These are phyloP conservation scores for Hericium rajendrae DNA, from an alignment of 768 basidiomycete genomes.

Conservation along the genomic window DNA sequence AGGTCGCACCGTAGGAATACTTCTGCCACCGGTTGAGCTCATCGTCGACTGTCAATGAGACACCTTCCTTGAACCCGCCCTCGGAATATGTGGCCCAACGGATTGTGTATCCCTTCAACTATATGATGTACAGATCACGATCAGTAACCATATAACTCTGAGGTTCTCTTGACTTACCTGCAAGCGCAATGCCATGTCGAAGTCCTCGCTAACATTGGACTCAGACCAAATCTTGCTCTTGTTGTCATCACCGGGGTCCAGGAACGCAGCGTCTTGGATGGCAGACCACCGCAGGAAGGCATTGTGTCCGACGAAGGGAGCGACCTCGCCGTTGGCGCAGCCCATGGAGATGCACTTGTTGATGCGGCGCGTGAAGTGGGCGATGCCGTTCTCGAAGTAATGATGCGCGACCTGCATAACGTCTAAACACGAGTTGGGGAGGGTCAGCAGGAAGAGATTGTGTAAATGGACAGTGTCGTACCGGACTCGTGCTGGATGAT, in stretches of 20 bases:
- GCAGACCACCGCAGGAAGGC: slow-evolving; percentile 88
- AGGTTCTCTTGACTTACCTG: slow-evolving; percentile 19
- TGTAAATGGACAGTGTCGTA: slow-evolving; percentile 12
- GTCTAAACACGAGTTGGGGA: slow-evolving; percentile 29
- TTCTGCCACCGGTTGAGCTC: slow-evolving; percentile 93
- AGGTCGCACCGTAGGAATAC: slow-evolving; percentile 56
- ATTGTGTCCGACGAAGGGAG: slow-evolving; percentile 81
- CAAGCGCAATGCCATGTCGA: slow-evolving; percentile 69
- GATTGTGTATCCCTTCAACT: slow-evolving; percentile 58
- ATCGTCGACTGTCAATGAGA: slow-evolving; percentile 81
- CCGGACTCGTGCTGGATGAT: slow-evolving; percentile 89
- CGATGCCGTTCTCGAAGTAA: slow-evolving; percentile 87
- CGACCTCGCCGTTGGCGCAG: slow-evolving; percentile 73
- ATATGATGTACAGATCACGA: neutral
- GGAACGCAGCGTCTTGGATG: slow-evolving; percentile 74
- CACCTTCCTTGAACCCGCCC: slow-evolving; percentile 86
- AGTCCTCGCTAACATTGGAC: slow-evolving; percentile 74
- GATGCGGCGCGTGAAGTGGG: slow-evolving; percentile 81
- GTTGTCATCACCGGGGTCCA: slow-evolving; percentile 53
- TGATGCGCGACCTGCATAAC: slow-evolving; percentile 87
- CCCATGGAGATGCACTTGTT: slow-evolving; percentile 77
- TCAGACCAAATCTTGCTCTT: slow-evolving; percentile 74
- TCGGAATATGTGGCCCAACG: slow-evolving; percentile 82
- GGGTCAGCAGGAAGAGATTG: neutral
- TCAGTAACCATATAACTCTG: neutral